Base-by-base conservation (phyloP, 441 rosid genomes). In the Erysimum pusillum region DNA sequence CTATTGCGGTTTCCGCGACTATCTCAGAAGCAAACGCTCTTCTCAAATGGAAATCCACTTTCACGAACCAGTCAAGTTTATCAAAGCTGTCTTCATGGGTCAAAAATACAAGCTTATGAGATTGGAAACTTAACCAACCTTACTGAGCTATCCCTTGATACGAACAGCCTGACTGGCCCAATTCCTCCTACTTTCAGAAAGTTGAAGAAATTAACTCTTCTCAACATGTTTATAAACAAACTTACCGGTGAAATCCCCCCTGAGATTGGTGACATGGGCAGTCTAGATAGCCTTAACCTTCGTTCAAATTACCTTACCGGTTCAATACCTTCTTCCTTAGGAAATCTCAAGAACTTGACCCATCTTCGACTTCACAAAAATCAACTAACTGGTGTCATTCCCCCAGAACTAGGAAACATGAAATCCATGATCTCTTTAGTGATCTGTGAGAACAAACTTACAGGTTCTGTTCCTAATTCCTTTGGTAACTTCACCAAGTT, bases 401-500 rank as follows among this genome's bases (percentile, higher is more conserved):
- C 82, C 36, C 9, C 9, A 0, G 80, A 60, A 38, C 76, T 84
- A 13, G 77, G 83, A 14, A 77, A 65, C 54, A 41, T 77, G 9
- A 58, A 63, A 14, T 46, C 68, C 52, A 64, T 82, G 69, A 2
- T 0, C 0, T 20, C 74, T 2, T 62, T 84, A 59, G 67, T 14
- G 61, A 22, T 84, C 66, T 18, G 71, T 17, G 0, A 44, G 20
- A 84, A 80, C 78, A 52, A 51, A 4, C 77, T 79, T 38, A 68
- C 57, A 0, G 76, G 85, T 60, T 53, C 75, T 53, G 34, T 82
- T 44, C 87, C 86, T 52, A 7, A 9, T 4, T 65, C 81, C 49
- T 51, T 78, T n/a, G 81, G 80, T 46, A 78, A 80, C 1, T 64
- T 85, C 15, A 72, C 76, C 17, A 78, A 56, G 9, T 49, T 82